These are phyloP conservation scores for Hypoxylon sp. DNA, from an alignment of 2,329 filamentous ascomycete genomes.

Conservation along the genomic window DNA sequence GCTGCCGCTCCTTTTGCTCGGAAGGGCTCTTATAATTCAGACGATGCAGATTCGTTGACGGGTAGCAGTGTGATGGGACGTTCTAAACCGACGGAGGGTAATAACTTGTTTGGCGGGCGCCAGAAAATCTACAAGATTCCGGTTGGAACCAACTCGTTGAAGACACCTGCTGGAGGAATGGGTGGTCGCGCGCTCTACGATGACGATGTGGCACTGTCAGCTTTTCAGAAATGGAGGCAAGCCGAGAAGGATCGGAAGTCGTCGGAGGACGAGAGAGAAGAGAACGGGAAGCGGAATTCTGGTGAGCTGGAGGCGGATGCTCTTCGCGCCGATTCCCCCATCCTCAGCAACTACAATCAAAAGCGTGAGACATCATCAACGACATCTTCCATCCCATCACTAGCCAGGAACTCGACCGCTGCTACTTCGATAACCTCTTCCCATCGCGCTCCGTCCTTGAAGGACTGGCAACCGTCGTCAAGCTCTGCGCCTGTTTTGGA, in stretches of 20 bases:
- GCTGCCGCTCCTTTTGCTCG: conserved; percentile 70
- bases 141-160: conserved; percentile 60
- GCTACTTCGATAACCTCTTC: conserved; percentile 86
- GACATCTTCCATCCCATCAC: conserved; percentile 76
- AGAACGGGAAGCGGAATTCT: conserved; percentile 53
- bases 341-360: conserved; percentile 74
- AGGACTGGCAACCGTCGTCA: conserved; percentile 63
- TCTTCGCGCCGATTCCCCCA: conserved; percentile 66
- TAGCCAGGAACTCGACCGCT: conserved; percentile 83
- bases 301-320: conserved; percentile 45
- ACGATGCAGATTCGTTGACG: conserved; percentile 74
- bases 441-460: conserved; percentile 68
- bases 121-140: conserved; percentile 96
- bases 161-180: conserved; percentile 64
- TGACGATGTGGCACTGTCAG: conserved; percentile 84
- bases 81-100: conserved; percentile 86
- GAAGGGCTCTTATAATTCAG: conserved; percentile 74
- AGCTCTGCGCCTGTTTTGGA: conserved; percentile 65
- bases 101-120: conserved; percentile 91
- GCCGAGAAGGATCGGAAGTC: conserved; percentile 67
- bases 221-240: conserved; percentile 82
- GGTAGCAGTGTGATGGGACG: conserved; percentile 84
- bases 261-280: conserved; percentile 57
- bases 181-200: conserved; percentile 82
- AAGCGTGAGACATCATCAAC: conserved; percentile 91